Base-by-base conservation (phyloP, 1,139 yeast genomes). In the Kurtzmaniella quercitrusa region DNA sequence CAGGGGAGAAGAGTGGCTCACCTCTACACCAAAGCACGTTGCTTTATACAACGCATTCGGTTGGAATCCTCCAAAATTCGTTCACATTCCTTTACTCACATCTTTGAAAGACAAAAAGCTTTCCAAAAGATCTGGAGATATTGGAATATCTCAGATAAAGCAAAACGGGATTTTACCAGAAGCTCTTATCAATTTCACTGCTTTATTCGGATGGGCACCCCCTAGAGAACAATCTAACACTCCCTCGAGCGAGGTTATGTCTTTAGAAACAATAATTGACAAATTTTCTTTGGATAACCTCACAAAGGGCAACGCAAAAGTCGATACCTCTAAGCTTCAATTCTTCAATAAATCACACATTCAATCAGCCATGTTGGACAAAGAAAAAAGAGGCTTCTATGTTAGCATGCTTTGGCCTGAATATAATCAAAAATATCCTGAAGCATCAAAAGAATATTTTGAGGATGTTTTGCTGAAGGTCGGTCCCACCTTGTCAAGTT, bases 1-100 rank as follows among this genome's bases (percentile, higher is more conserved):
- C 9, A 73, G 99, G 49, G 99, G 99, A 32, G 98, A 93, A 57
- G 98, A 93, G 61, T 94, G 99, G 99, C 68, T 93, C 8, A 84
- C 96, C 1, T 87, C 98, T 0, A 93, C 98, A 0, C 96, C 98
- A 2, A 93, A 91, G 52, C 99, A 93, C 57, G 73, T 88, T 38
- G 94, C 96, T 0, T 63, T 93, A 45, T 94, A 93, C 57, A 55
- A 74, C 17, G 96, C 97, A 0, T 84, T 93, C 59, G 93, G 89
- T 0, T 91, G 97, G 98, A 52, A 57, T 0, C 80, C 87, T 1
- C 98, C 99, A 0, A 56, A 71, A 23, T 94, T 80, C 57, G 74
- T 85, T n/a, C 99, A 93, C 59, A 85, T 93, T 38, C 98, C 99
- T 0, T 65, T 93, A 33, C 65, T 93, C 46, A 89, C 97, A 0